Evolutionary conservation across 2,329 filamentous ascomycete species (phyloP).

Genomic region (Cladosporium sp.): DNA sequence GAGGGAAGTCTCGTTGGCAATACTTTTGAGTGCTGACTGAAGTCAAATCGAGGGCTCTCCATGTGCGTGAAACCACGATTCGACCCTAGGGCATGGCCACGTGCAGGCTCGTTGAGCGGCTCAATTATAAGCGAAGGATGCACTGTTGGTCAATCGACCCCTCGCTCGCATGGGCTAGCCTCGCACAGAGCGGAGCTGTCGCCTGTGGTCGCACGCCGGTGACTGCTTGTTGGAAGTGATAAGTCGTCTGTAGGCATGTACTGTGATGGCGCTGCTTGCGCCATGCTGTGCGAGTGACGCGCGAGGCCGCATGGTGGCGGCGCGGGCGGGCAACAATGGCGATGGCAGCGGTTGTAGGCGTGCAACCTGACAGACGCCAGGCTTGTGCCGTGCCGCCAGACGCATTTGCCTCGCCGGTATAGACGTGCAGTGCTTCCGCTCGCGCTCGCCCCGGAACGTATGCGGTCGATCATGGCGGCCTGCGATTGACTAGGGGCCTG

Average conservation of each 20-base stretch:
- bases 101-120: not conserved
- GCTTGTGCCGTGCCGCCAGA: not conserved
- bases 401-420: conserved; percentile 4
- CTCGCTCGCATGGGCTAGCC: conserved; percentile 5
- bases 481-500: not conserved
- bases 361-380: not conserved
- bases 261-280: not conserved
- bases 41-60: too few species aligned
- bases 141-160: not conserved
- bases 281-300: not conserved
- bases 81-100: too few species aligned
- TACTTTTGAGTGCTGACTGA: too few species aligned
- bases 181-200: not conserved
- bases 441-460: not conserved
- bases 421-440: not conserved
- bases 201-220: not conserved
- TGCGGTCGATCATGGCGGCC: not conserved
- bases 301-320: not conserved
- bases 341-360: not conserved
- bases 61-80: too few species aligned
- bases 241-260: not conserved
- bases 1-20: too few species aligned
- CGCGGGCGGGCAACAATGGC: not conserved
- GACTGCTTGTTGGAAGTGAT: too few species aligned
- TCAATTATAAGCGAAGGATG: not conserved